A percentile compares a stretch with the other conserved stretches of the same genome.
These are phyloP conservation scores for Rhynchospora tenuis DNA, from an alignment of 176 grass and related monocot species.

Conservation along the genomic window DNA sequence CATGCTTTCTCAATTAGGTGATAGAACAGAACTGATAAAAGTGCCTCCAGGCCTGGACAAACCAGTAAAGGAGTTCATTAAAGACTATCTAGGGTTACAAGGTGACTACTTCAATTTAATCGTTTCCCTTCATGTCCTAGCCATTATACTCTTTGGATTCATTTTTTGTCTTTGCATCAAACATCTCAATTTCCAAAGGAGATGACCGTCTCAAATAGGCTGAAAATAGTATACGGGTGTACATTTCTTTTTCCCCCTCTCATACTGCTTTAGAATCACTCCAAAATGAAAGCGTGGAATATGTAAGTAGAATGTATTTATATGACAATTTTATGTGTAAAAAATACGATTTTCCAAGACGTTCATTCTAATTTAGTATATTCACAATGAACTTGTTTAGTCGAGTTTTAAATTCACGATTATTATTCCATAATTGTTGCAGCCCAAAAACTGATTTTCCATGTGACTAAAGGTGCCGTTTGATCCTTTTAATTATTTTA, in stretches of 20 bases:
- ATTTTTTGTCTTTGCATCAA: slow-evolving; percentile 43
- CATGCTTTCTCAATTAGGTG: slow-evolving; percentile 40
- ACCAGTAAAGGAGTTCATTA: slow-evolving; percentile 33
- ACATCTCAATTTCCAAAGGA: slow-evolving; percentile 46
- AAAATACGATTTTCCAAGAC: not conserved
- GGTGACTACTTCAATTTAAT: slow-evolving; percentile 28
- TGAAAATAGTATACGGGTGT: not conserved
- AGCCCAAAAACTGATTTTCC: no score
- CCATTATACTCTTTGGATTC: slow-evolving; percentile 28
- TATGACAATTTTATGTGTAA: not conserved
- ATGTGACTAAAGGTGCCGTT: no score
- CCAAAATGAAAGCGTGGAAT: not conserved
- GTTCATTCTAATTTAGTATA: not conserved
- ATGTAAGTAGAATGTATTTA: not conserved
- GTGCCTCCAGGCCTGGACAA: slow-evolving; percentile 10
- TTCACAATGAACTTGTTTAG: no score
- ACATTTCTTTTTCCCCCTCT: not conserved
- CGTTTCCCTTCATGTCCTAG: slow-evolving; percentile 26
- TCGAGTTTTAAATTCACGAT: no score
- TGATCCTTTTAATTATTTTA: no score
- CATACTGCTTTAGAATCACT: not conserved
- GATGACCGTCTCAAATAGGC: slow-evolving; percentile 6
- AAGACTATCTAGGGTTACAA: slow-evolving; percentile 34
- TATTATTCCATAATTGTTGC: no score
- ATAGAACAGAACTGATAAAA: slow-evolving; percentile 23